Base-by-base conservation (phyloP, 2,329 filamentous ascomycete species). In the Didymella arachidicola region DNA sequence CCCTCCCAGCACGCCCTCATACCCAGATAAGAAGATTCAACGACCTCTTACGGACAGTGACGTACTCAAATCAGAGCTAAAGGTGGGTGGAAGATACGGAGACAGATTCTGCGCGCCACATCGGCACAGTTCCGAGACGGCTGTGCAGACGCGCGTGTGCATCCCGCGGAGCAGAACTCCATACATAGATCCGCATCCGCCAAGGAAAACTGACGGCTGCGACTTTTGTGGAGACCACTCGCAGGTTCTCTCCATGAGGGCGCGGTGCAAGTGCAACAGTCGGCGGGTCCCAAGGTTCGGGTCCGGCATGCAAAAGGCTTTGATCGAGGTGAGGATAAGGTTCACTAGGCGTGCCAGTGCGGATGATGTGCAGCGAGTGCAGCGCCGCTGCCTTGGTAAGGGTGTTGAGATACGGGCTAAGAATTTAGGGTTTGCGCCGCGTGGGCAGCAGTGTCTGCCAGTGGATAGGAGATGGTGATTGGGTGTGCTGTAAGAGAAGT, bases 281-380 rank as follows among this genome's bases (percentile, higher is more conserved):
- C 38, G 10, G 46, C 18, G 30, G 45, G 16, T 45, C 34, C 47
- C 25, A 59, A 54, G 34, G 41, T 49, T 52, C 43, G 30, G 47
- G 42, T 26, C 45, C 50, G 53, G 59, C 42, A 25, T n/a, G 14
- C 14, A 39, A 42, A 42, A 25, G 41, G 34, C 12, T 34, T 29
- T 38, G 47, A 48, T 46, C 36, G 59, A 53, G 27, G 54, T 59
- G 36, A 48, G 59, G 52, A 61, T 59, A 56, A 59, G 41, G 59
- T 61, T 61, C 59, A 43, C 26, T 12, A 4, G 32, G 42, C 25
- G 55, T 61, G 47, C 26, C n/a, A 4, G 30, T 26, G 55, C 55
- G 43, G 43, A 50, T 59, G 55, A 53, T 58, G 51, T 59, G 59
- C 59, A 56, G 50, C 36, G 41, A 38, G 36, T 46, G 38, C n/a